Conservation (phyloP, 495 filamentous ascomycete genomes). For the Xylaria venustula region DNA sequence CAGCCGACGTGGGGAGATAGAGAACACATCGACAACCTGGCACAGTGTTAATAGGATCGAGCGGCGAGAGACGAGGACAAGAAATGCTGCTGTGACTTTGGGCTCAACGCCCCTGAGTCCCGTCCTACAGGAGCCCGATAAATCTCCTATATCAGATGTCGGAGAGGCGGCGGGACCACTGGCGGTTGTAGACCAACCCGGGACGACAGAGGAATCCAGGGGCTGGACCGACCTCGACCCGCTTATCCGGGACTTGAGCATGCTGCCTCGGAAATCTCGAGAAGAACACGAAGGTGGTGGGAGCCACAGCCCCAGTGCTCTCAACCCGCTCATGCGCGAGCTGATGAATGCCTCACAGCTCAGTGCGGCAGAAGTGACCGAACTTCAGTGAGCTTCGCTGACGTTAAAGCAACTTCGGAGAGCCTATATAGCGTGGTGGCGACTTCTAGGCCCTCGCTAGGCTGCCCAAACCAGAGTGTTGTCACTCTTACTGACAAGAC, state of each 20-base stretch:
- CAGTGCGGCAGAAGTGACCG: not conserved
- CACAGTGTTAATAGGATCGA: not conserved
- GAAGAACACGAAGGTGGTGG: not conserved
- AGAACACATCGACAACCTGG: not conserved
- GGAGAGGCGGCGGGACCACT: not conserved
- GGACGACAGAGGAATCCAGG: not conserved
- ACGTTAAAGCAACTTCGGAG: not conserved
- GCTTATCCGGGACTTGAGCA: constrained; percentile 2
- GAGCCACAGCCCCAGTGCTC: not conserved
- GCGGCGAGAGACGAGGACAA: not conserved
- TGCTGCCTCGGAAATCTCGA: constrained; percentile 5
- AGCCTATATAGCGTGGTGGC: not conserved
- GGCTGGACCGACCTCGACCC: constrained; percentile 7
- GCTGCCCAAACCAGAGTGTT: too few species aligned
- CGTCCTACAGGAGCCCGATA: not conserved
- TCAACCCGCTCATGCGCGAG: constrained; percentile 5
- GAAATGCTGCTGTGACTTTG: not conserved
- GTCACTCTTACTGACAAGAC: not conserved
- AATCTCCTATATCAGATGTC: not conserved
- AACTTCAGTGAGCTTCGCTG: not conserved
- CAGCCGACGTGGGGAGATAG: not conserved
- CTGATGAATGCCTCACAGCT: constrained; percentile 5
- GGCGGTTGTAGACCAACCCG: not conserved
- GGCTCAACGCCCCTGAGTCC: not conserved
- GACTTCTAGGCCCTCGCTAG: too few species aligned